These are phyloP conservation scores for Phialophora macrospora DNA, from an alignment of 2,329 filamentous ascomycete genomes.

Conservation along the genomic window DNA sequence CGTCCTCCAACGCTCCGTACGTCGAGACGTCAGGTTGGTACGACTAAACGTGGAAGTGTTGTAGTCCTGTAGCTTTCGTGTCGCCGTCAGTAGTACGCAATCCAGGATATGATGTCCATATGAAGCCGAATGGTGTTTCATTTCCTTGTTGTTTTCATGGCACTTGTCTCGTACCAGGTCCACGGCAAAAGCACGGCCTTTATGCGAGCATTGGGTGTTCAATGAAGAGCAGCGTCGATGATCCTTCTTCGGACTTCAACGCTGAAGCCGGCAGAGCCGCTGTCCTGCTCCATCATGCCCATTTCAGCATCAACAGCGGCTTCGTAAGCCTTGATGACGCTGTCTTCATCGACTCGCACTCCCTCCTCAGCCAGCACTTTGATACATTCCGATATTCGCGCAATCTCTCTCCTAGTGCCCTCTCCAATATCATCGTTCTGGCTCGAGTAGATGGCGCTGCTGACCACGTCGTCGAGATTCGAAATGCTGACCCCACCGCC, in stretches of 20 bases:
- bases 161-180: background rate
- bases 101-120: background rate
- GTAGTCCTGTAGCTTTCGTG: background rate
- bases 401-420: slow-evolving; percentile 84
- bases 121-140: background rate
- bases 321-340: slow-evolving; percentile 79
- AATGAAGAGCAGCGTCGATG: slow-evolving; percentile 37
- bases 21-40: slow-evolving; percentile 33
- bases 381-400: slow-evolving; percentile 79
- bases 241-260: slow-evolving; percentile 36
- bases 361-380: slow-evolving; percentile 80
- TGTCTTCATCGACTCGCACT: slow-evolving; percentile 86
- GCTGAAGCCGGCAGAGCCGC: slow-evolving; percentile 24
- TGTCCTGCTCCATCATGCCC: slow-evolving; percentile 45
- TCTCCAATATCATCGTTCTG: slow-evolving; percentile 86
- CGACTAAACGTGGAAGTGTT: background rate
- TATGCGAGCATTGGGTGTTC: background rate
- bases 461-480: slow-evolving; percentile 84
- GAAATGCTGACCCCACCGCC: slow-evolving; percentile 66
- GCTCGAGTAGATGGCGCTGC: slow-evolving; percentile 85
- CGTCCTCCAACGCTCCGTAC: background rate
- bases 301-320: slow-evolving; percentile 73
- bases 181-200: background rate
- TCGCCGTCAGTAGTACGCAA: background rate
- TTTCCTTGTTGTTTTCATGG: background rate